Conservation (phyloP, 202 grass and related monocot genomes). For the Tripidium arundinaceum region DNA sequence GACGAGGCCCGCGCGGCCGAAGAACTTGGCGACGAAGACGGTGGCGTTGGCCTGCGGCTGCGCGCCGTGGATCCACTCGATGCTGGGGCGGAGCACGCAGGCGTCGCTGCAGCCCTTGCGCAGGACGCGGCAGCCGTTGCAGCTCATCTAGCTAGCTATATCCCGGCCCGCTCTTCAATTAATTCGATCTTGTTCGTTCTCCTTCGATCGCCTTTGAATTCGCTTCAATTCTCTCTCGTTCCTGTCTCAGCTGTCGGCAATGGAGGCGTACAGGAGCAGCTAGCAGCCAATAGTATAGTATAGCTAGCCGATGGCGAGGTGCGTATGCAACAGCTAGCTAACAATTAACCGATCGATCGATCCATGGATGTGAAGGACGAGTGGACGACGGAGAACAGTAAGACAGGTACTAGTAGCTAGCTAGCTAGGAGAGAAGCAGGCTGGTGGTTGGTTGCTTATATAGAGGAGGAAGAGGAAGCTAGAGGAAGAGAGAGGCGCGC, state of each 20-base stretch:
- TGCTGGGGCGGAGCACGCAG: constrained; percentile 74
- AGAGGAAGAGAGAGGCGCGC: too few relatives aligned
- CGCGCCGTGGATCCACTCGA: constrained; percentile 83
- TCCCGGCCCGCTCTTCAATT: too few relatives aligned
- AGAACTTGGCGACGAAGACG: constrained; percentile 95
- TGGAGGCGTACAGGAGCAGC: background rate
- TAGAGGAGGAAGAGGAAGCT: background rate
- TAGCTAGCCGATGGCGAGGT: background rate
- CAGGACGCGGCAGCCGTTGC: constrained; percentile 89
- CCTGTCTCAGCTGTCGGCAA: too few relatives aligned
- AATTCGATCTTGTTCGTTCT: too few relatives aligned
- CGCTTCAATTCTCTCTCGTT: too few relatives aligned
- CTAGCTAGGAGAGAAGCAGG: background rate
- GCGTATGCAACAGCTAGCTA: constrained; percentile 4
- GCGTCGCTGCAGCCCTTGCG: constrained; percentile 85
- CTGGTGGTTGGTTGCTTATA: background rate
- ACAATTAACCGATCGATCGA: too few relatives aligned
- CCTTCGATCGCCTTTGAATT: too few relatives aligned
- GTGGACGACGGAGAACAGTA: too few relatives aligned
- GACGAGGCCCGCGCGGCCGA: constrained; percentile 87
- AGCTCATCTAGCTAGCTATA: constrained; percentile 59
- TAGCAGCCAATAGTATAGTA: background rate
- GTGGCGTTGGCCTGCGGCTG: constrained; percentile 85
- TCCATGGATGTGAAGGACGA: too few relatives aligned
- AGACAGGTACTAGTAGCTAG: too few relatives aligned